Evolutionary conservation across 2,329 filamentous ascomycete genomes (phyloP).

Genomic region (Trichoderma afroharzianum): DNA sequence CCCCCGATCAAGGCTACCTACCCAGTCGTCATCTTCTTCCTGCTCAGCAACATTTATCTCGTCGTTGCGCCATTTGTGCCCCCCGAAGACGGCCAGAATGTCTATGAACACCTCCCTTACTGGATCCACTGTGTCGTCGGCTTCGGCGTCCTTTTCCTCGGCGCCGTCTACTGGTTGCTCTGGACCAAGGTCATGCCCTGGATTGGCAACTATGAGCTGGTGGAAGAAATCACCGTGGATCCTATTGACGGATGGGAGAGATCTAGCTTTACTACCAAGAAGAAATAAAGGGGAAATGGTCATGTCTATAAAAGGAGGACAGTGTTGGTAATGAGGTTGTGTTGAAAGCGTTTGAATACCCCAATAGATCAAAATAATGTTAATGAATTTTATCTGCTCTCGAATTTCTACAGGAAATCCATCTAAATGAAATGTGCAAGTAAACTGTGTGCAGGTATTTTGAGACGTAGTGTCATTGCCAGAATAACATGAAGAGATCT

Average conservation of each 20-base stretch:
- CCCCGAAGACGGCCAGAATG: constrained; percentile 47
- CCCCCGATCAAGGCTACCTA: constrained; percentile 53
- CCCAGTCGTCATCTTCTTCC: constrained; percentile 55
- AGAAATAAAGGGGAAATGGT: neutral
- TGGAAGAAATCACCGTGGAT: constrained; percentile 52
- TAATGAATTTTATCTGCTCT: neutral
- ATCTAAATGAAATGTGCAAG: neutral
- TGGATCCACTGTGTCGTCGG: constrained; percentile 57
- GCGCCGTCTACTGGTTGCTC: constrained; percentile 53
- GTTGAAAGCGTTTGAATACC: constrained; percentile 11
- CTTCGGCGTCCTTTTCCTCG: constrained; percentile 50
- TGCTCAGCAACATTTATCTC: constrained; percentile 59
- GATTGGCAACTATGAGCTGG: constrained; percentile 52
- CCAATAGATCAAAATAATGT: constrained; percentile 12
- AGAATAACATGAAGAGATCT: neutral
- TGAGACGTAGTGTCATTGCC: neutral
- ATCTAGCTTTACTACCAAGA: constrained; percentile 47
- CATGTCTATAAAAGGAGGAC: neutral
- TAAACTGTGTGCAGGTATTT: too few species aligned
- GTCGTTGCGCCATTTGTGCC: constrained; percentile 57
- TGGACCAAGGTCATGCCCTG: constrained; percentile 52
- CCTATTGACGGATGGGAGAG: constrained; percentile 61
- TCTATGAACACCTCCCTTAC: constrained; percentile 54
- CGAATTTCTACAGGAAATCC: neutral
- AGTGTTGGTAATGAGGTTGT: neutral